A percentile compares a stretch with the other conserved stretches of the same genome.
These are phyloP conservation scores for Leishmania braziliensis DNA, from an alignment of 208 protist species.

Conservation along the genomic window DNA sequence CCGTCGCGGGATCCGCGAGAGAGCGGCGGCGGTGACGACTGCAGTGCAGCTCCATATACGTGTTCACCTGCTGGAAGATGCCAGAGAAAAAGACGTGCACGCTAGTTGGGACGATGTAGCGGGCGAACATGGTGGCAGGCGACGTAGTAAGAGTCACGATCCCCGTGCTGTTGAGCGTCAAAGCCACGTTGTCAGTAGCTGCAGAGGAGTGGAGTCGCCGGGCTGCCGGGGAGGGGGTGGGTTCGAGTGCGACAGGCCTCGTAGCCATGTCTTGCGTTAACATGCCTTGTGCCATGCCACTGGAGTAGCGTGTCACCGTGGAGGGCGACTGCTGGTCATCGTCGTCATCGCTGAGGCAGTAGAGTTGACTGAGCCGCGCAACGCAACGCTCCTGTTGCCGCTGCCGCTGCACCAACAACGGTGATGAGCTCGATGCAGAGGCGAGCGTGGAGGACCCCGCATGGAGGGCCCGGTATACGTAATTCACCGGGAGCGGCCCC, in stretches of 20 bases:
- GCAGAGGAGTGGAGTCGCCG: not conserved
- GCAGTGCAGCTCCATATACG: slow-evolving; percentile 19
- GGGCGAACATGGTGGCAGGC: slow-evolving; percentile 8
- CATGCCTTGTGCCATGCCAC: not conserved
- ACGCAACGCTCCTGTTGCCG: slow-evolving; percentile 20
- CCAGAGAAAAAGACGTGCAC: slow-evolving; percentile 47
- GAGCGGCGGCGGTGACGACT: not conserved
- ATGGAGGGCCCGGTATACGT: slow-evolving; percentile 29
- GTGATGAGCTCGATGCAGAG: not conserved
- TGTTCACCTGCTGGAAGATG: slow-evolving; percentile 43
- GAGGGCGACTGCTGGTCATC: not conserved
- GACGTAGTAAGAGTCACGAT: not conserved
- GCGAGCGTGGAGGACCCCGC: not conserved
- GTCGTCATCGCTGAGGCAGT: slow-evolving; percentile 39
- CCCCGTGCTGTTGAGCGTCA: not conserved
- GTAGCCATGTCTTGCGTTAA: not conserved
- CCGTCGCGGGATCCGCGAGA: not conserved
- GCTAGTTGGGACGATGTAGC: slow-evolving; percentile 32
- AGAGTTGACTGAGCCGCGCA: slow-evolving; percentile 23
- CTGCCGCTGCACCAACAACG: not conserved
- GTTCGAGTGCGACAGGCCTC: not conserved
- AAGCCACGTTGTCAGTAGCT: not conserved
- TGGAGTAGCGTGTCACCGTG: not conserved
- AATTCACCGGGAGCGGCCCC: slow-evolving; percentile 31
- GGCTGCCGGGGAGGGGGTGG: not conserved